Conservation (phyloP, 768 basidiomycete genomes). For the Scleroderma bovista region DNA sequence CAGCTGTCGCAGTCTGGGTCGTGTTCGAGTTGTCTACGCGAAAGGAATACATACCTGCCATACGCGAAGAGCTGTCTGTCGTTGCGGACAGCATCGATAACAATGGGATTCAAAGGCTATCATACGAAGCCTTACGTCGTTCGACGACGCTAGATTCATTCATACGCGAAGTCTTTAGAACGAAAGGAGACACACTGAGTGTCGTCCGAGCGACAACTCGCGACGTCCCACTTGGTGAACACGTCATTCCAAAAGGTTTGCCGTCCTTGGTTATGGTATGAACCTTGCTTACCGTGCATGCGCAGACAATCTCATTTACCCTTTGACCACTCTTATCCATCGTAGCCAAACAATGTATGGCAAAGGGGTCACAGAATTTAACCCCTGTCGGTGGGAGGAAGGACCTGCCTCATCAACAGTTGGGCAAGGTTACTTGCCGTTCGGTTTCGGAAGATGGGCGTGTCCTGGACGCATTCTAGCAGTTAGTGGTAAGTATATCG, state of each 20-base stretch:
- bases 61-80: slow-evolving; percentile 25
- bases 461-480: slow-evolving; percentile 31
- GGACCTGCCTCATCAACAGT: slow-evolving; percentile 26
- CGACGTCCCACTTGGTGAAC: slow-evolving; percentile 22
- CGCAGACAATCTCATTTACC: slow-evolving; percentile 24
- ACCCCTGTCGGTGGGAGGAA: slow-evolving; percentile 24
- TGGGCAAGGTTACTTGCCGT: slow-evolving; percentile 25
- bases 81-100: slow-evolving; percentile 19
- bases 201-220: slow-evolving; percentile 23
- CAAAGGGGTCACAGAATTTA: slow-evolving; percentile 20
- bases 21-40: slow-evolving; percentile 26
- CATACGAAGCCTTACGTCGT: slow-evolving; percentile 19
- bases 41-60: slow-evolving; percentile 23
- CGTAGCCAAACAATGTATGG: slow-evolving; percentile 20
- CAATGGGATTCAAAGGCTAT: slow-evolving; percentile 13
- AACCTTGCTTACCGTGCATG: too few relatives aligned
- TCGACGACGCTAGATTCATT: slow-evolving; percentile 28
- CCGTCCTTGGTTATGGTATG: too few relatives aligned
- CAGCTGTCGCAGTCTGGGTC: slow-evolving; percentile 31
- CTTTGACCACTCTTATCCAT: slow-evolving; percentile 26
- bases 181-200: slow-evolving; percentile 32
- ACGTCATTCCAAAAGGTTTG: slow-evolving; percentile 27
- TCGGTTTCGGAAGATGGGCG: slow-evolving; percentile 31
- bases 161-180: slow-evolving; percentile 33
- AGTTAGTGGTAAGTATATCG: slow-evolving; percentile 21